Conservation (phyloP, 164 flowering plant species). For the Amborella trichopoda region DNA sequence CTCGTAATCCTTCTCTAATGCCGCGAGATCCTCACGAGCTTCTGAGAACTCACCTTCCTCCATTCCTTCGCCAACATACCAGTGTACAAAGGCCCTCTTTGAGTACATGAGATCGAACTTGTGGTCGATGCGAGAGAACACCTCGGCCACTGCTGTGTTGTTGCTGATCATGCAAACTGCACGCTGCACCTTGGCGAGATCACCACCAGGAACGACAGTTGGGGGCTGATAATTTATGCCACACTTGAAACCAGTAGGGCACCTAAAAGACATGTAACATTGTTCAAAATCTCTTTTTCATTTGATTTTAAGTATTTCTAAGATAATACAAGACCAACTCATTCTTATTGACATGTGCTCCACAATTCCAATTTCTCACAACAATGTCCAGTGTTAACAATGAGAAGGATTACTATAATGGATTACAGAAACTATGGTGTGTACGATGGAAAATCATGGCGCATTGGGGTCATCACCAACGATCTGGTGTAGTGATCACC, state of each 20-base stretch:
- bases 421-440: too few relatives aligned
- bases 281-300: too few relatives aligned
- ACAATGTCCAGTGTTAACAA: too few relatives aligned
- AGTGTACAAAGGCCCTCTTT: constrained; percentile 73
- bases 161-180: constrained; percentile 93
- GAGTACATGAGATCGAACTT: constrained; percentile 77
- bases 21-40: constrained; percentile 79
- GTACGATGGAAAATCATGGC: too few relatives aligned
- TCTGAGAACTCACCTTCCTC: constrained; percentile 87
- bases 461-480: too few relatives aligned
- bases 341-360: too few relatives aligned
- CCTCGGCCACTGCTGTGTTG: constrained; percentile 81
- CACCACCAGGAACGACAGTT: constrained; percentile 72
- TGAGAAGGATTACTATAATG: too few relatives aligned
- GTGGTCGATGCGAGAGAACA: constrained; percentile 54
- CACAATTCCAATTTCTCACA: too few relatives aligned
- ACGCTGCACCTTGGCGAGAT: constrained; percentile 70
- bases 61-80: constrained; percentile 90
- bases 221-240: constrained; percentile 80
- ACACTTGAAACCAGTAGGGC: constrained; percentile 83
- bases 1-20: constrained; percentile 75
- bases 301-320: too few relatives aligned
- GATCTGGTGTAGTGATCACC: too few relatives aligned
- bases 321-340: too few relatives aligned
- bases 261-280: constrained; percentile 32